Evolutionary conservation across 1,284 basidiomycete species (phyloP).

Genomic region (Mycena sp.): DNA sequence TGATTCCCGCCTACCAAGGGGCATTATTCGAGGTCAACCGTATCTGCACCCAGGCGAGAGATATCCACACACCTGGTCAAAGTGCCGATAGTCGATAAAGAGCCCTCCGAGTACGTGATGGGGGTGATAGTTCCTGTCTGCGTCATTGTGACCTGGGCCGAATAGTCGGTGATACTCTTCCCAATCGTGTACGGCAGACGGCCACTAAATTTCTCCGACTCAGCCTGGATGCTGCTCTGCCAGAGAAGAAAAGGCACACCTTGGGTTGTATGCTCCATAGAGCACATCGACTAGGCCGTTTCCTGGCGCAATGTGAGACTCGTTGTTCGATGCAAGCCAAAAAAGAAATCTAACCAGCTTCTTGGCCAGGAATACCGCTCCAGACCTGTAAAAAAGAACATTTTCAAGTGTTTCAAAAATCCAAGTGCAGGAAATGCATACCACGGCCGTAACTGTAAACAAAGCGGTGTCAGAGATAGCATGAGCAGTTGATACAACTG

Average conservation of each 20-base stretch:
- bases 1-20: conserved; percentile 53
- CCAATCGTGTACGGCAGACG: conserved; percentile 54
- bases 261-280: conserved; percentile 73
- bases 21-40: no score
- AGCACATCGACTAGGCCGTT: conserved; percentile 71
- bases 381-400: conserved; percentile 50
- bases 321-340: no score
- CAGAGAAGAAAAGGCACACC: no score
- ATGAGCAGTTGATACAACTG: no score
- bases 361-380: conserved; percentile 76
- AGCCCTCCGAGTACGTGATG: conserved; percentile 54
- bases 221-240: no score
- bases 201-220: conserved; percentile 22
- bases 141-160: conserved; percentile 46
- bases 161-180: conserved; percentile 60
- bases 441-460: conserved; percentile 64
- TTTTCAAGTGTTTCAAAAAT: no score
- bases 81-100: conserved; percentile 68
- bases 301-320: conserved; percentile 33
- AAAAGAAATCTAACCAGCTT: conserved; percentile 61
- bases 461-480: no score
- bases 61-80: conserved; percentile 45
- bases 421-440: conserved; percentile 35
- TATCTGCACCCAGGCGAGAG: not conserved
- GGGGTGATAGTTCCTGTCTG: conserved; percentile 38